A percentile compares a stretch with the other conserved stretches of the same genome.
Evolutionary conservation across 139 green algal genomes (phyloP).

Genomic region (Chlorella sp.): DNA sequence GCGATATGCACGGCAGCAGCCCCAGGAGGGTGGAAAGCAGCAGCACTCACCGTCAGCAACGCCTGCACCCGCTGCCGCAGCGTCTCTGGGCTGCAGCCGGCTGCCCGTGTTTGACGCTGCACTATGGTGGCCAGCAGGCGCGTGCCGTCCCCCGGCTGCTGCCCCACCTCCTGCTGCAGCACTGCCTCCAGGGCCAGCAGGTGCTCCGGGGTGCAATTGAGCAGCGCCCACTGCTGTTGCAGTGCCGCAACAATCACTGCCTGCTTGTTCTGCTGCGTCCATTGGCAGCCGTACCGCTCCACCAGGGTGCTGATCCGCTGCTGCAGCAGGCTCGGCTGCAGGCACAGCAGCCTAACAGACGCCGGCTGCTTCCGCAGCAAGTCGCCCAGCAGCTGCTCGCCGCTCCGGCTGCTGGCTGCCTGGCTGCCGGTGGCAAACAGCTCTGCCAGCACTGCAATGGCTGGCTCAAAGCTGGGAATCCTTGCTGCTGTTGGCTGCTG

Average conservation of each 20-base stretch:
- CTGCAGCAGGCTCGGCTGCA: neutral
- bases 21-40: too few species aligned
- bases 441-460: neutral
- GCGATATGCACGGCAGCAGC: too few species aligned
- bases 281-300: neutral
- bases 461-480: neutral
- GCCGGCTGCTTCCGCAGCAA: slow-evolving; percentile 1
- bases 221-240: neutral
- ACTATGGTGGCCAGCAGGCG: neutral
- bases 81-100: neutral
- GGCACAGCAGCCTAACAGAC: neutral
- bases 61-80: neutral
- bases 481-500: neutral
- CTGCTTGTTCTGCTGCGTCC: neutral
- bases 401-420: neutral
- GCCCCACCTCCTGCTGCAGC: slow-evolving; percentile 19
- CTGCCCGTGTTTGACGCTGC: too few species aligned
- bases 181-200: neutral
- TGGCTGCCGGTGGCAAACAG: neutral
- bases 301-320: neutral
- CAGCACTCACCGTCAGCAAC: neutral
- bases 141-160: neutral
- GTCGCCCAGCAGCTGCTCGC: neutral
- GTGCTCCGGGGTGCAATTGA: neutral
- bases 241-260: neutral